phyloP scores from a whole-genome alignment of 306 rosid species.

The Cicer pinnatifidum region DNA sequence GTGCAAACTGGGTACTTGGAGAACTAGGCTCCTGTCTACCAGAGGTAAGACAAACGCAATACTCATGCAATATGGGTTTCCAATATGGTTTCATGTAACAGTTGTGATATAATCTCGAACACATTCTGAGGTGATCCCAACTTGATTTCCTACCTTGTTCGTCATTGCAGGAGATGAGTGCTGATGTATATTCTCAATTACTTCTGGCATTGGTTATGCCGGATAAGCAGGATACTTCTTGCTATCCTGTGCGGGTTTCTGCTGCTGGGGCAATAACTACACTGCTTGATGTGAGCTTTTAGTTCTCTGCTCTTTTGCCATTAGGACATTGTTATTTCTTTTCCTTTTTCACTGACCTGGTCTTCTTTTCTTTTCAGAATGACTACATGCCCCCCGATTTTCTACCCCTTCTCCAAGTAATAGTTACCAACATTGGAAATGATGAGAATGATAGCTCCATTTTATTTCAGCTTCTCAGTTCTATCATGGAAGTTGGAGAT shows the following conservation, averaged over 20 bases:
- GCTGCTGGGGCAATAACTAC: slow-evolving; percentile 84
- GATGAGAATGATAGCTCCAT: slow-evolving; percentile 71
- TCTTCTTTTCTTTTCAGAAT: slow-evolving; percentile 63
- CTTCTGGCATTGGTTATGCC: slow-evolving; percentile 75
- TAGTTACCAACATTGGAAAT: slow-evolving; percentile 61
- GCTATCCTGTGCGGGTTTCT: slow-evolving; percentile 85
- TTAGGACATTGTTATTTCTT: background rate
- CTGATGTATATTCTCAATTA: slow-evolving; percentile 73
- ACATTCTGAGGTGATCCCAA: slow-evolving; percentile 14
- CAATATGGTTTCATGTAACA: slow-evolving; percentile 35
- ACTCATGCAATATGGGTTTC: slow-evolving; percentile 27
- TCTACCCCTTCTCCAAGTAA: slow-evolving; percentile 85
- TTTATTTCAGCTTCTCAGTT: slow-evolving; percentile 79
- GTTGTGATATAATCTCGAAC: background rate
- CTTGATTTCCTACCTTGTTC: slow-evolving; percentile 34
- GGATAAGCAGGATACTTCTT: slow-evolving; percentile 62
- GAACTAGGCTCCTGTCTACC: slow-evolving; percentile 85
- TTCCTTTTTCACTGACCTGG: slow-evolving; percentile 43
- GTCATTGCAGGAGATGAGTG: slow-evolving; percentile 75
- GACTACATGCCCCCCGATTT: slow-evolving; percentile 88
- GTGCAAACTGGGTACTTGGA: slow-evolving; percentile 97
- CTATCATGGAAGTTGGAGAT: slow-evolving; percentile 79
- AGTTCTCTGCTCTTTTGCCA: slow-evolving; percentile 39
- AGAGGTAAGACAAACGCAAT: slow-evolving; percentile 61
- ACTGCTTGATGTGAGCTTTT: slow-evolving; percentile 75